Conservation (phyloP, 1,284 basidiomycete genomes). For the Tremellales sp. region DNA sequence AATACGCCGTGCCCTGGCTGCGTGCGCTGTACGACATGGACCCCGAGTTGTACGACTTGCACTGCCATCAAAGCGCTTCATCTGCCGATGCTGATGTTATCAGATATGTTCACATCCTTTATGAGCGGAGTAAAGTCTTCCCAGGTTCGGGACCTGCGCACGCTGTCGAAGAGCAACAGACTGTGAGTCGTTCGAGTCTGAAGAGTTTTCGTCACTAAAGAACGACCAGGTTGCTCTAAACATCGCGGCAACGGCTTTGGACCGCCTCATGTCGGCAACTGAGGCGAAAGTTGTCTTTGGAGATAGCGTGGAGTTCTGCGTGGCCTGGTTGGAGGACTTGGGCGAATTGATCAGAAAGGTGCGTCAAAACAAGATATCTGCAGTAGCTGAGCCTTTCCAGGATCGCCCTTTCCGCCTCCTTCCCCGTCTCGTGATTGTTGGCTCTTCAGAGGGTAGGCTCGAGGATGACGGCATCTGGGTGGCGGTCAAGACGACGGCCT, state of each 20-base stretch:
- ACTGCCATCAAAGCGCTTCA: no score
- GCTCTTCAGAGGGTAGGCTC: constrained; percentile 48
- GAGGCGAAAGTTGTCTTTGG: constrained; percentile 55
- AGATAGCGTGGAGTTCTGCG: constrained; percentile 60
- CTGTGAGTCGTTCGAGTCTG: no score
- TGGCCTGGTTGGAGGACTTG: constrained; percentile 59
- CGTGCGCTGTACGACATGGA: constrained; percentile 61
- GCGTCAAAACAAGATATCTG: constrained; percentile 1
- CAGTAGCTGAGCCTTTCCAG: constrained; percentile 7
- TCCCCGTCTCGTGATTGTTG: constrained; percentile 54
- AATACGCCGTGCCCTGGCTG: constrained; percentile 62
- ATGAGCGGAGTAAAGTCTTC: constrained; percentile 37
- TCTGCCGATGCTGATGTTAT: not conserved
- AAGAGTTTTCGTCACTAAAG: no score
- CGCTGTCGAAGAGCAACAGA: no score
- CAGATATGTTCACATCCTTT: constrained; percentile 30
- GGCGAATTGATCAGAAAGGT: constrained; percentile 23
- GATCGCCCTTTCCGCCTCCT: constrained; percentile 51
- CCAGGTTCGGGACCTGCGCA: no score
- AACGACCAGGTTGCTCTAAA: constrained; percentile 19
- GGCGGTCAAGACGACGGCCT: constrained; percentile 20
- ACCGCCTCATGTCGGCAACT: constrained; percentile 24
- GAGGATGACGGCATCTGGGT: constrained; percentile 20
- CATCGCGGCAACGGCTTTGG: constrained; percentile 29
- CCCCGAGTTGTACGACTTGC: constrained; percentile 49